A percentile compares a stretch with the other conserved stretches of the same genome.
These are phyloP conservation scores for Eimeria necatrix DNA, from an alignment of 169 alveolate species.

Conservation along the genomic window DNA sequence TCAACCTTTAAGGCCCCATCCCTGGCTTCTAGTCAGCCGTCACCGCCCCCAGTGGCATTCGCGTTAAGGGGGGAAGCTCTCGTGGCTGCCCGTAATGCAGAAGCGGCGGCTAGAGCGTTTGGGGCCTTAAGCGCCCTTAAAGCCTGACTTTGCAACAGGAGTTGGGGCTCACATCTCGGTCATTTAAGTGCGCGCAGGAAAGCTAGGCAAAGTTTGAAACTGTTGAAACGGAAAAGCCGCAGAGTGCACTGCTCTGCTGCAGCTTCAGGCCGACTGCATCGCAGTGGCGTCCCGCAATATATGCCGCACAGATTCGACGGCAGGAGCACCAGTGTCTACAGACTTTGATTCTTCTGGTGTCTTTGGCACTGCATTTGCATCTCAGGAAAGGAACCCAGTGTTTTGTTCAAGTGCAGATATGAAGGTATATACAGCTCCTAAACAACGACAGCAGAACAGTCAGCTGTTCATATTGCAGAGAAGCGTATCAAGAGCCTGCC, in stretches of 20 bases:
- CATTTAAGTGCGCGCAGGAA: background rate
- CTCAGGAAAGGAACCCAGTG: too few species aligned
- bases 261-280: background rate
- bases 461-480: too few species aligned
- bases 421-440: too few species aligned
- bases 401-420: too few species aligned
- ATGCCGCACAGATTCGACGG: background rate
- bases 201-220: background rate
- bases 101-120: constrained; percentile 24
- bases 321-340: background rate
- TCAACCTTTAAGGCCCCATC: background rate
- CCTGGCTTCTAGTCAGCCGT: background rate
- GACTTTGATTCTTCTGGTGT: too few species aligned
- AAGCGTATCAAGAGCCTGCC: too few species aligned
- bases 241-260: background rate
- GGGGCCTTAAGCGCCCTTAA: background rate
- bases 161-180: background rate
- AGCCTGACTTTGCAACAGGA: background rate
- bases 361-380: too few species aligned
- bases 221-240: background rate
- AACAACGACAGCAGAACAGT: too few species aligned
- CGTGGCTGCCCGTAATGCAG: constrained; percentile 37
- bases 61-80: constrained; percentile 22
- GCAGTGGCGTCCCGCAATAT: background rate
- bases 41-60: constrained; percentile 17